Base-by-base conservation (phyloP, 2,329 filamentous ascomycete species). In the Alternaria hordeiaustralica region DNA sequence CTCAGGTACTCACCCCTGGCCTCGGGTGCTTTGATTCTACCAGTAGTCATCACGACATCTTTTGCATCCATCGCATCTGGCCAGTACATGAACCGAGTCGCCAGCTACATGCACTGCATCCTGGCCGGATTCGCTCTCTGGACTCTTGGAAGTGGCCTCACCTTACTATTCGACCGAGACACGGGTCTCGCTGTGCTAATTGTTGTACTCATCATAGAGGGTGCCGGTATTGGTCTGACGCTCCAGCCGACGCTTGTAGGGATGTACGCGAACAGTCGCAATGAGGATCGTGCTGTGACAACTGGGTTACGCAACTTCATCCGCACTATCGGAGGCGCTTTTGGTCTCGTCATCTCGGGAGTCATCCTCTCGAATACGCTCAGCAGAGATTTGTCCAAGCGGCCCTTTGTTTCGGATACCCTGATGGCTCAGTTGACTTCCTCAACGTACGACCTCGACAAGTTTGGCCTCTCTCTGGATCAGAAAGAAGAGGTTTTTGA, bases 221-320 rank as follows among this genome's bases (percentile, higher is more conserved):
- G 72, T 18, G 57, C 63, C 15, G 70, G 68, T 23, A 80, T 88
- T 1, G 88, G 88, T 2, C 82, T 82, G 58, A 81, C 81, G 7
- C 85, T 86, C 61, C 84, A 86, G 57, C 84, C 84, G 3, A 84
- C 84, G 0, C 80, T 90, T 0, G 83, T 89, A 5, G 88, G 87
- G 2, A 75, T 87, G 28, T 87, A 89, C 69, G 86, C 87, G 0
- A 70, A 75, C 36, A 67, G 65, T 21, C 80, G 82, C 2, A 87
- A 87, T 67, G 78, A 84, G 0, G 85, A 89, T 36, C 83, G 88
- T 20, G 88, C 88, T 1, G 86, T 90, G 1, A 84, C 89, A 23
- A 89, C 89, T 30, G 87, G 86, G 3, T 84, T 86, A 55, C 83
- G 88, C 3, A 90, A 90, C 69, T 90, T 90, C 72, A 83, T 89